These are phyloP conservation scores for Articulospora tetracladia DNA, from an alignment of 495 filamentous ascomycete species.

Conservation along the genomic window DNA sequence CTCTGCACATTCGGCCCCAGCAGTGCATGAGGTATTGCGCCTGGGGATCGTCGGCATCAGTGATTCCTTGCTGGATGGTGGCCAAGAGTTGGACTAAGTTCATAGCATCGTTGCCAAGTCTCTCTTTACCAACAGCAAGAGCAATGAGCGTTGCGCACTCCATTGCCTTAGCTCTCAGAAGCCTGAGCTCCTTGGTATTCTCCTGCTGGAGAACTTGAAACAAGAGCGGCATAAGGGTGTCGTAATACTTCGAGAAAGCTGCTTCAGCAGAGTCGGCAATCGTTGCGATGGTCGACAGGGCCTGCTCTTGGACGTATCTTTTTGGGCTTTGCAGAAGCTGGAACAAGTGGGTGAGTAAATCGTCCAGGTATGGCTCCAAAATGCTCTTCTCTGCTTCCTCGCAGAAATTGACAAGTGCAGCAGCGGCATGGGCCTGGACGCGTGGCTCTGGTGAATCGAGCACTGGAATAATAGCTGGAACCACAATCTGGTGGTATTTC, in stretches of 20 bases:
- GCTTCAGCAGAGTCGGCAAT: slow-evolving; percentile 97
- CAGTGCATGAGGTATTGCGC: slow-evolving; percentile 97
- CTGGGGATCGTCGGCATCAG: slow-evolving; percentile 93
- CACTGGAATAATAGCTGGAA: slow-evolving; percentile 90
- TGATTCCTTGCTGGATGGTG: slow-evolving; percentile 80
- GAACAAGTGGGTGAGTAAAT: slow-evolving; percentile 77
- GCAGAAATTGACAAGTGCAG: slow-evolving; percentile 97
- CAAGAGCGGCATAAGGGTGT: slow-evolving; percentile 88
- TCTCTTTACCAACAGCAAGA: slow-evolving; percentile 88
- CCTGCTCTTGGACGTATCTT: slow-evolving; percentile 97
- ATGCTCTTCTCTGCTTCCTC: slow-evolving; percentile 94
- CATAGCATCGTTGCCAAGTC: slow-evolving; percentile 82
- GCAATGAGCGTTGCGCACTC: slow-evolving; percentile 98
- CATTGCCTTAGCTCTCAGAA: slow-evolving; percentile 97
- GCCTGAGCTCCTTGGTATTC: slow-evolving; percentile 84
- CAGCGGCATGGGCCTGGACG: slow-evolving; percentile 95
- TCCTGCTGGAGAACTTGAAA: slow-evolving; percentile 85
- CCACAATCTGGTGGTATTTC: slow-evolving; percentile 80
- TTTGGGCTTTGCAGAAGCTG: slow-evolving; percentile 82
- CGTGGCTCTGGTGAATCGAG: slow-evolving; percentile 85
- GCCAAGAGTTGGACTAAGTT: slow-evolving; percentile 82
- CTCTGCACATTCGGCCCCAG: slow-evolving; percentile 98
- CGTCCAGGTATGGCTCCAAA: slow-evolving; percentile 90
- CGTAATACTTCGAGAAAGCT: slow-evolving; percentile 94
- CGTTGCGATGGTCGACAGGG: slow-evolving; percentile 95